Evolutionary conservation across 129 eudicot species (phyloP).

Genomic region (Smallanthus sonchifolius): DNA sequence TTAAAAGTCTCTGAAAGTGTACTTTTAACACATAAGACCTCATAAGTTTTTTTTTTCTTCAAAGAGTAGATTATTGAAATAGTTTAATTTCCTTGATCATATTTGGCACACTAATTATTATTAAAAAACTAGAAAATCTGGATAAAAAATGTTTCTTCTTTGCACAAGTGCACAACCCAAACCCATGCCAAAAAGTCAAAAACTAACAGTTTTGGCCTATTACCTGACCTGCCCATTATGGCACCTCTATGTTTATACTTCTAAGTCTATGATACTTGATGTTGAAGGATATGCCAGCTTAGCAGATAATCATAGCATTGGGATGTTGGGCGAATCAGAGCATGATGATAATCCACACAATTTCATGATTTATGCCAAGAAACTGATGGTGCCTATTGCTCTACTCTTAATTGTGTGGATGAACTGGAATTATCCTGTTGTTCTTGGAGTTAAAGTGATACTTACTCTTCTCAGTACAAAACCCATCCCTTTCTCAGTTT

Average conservation of each 20-base stretch:
- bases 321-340: conserved; percentile 23
- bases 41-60: neutral
- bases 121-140: neutral
- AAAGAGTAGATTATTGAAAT: neutral
- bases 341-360: conserved; percentile 33
- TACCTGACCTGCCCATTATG: neutral
- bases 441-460: conserved; percentile 46
- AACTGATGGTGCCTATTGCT: conserved; percentile 46
- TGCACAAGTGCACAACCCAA: neutral
- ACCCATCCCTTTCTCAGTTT: conserved; percentile 55
- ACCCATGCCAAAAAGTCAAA: neutral
- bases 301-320: conserved; percentile 30
- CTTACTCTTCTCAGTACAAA: conserved; percentile 54
- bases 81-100: neutral
- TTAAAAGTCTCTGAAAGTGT: neutral
- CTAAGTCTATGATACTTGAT: conserved; percentile 21
- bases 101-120: neutral
- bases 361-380: conserved; percentile 39
- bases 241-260: neutral
- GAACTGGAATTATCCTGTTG: conserved; percentile 60
- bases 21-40: neutral
- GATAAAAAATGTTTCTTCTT: neutral
- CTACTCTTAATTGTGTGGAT: conserved; percentile 44
- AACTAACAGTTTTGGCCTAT: neutral
- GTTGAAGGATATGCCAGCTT: conserved; percentile 37